phyloP scores from a whole-genome alignment of 345 rosid species.

The Hibiscus trionum region DNA sequence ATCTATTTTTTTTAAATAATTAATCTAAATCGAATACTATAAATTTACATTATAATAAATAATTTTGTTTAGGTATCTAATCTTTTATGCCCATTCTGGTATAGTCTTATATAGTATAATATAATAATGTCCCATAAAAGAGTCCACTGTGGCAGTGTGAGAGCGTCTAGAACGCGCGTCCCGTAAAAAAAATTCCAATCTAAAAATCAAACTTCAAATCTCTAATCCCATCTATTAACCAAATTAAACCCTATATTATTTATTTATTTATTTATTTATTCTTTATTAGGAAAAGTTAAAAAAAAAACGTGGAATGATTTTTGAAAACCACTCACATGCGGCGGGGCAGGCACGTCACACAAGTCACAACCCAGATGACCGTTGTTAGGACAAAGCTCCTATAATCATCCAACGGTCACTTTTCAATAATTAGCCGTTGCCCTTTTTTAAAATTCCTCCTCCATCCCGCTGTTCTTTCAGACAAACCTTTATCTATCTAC shows the following conservation, averaged over 20 bases:
- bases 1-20: no score
- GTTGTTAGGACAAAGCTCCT: conserved; percentile 30
- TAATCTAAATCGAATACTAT: no score
- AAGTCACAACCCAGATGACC: conserved; percentile 29
- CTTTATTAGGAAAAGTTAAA: not conserved
- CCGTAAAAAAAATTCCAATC: not conserved
- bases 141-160: not conserved
- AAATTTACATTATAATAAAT: no score
- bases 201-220: not conserved
- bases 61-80: no score
- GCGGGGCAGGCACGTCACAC: conserved; percentile 5
- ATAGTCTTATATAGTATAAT: no score
- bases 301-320: not conserved
- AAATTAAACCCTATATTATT: not conserved
- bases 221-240: not conserved
- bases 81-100: no score
- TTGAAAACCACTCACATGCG: conserved; percentile 15
- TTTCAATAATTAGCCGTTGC: conserved; percentile 50
- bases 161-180: not conserved
- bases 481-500: not conserved
- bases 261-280: no score
- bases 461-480: not conserved
- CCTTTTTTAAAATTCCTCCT: conserved; percentile 22
- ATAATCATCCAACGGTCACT: conserved; percentile 40
- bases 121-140: not conserved